Percentiles rank a stretch among this genome's conserved stretches.
phyloP scores from a whole-genome alignment of 495 filamentous ascomycete genomes.

The Xylaria scruposa region DNA sequence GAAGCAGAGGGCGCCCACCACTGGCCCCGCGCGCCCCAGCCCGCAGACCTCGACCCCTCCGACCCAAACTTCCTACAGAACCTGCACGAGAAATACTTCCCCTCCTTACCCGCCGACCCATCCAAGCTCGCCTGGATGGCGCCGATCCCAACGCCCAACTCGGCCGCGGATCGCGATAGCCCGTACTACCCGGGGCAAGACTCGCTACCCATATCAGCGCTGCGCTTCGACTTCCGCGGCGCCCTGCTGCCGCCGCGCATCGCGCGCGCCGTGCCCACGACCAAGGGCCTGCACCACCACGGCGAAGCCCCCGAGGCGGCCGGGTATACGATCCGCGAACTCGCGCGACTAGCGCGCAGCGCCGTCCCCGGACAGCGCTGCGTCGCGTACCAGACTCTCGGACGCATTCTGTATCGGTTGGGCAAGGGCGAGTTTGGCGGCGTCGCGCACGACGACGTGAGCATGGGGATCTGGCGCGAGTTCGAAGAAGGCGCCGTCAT shows the following conservation, averaged over 20 bases:
- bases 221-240: conserved; percentile 90
- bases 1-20: conserved; percentile 39
- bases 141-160: conserved; percentile 64
- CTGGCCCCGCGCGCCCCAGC: conserved; percentile 45
- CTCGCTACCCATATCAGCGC: conserved; percentile 72
- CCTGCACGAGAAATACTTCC: conserved; percentile 92
- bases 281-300: conserved; percentile 89
- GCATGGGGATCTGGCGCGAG: conserved; percentile 72
- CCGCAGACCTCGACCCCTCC: conserved; percentile 79
- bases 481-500: conserved; percentile 80
- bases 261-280: conserved; percentile 72
- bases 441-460: conserved; percentile 53
- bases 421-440: conserved; percentile 81
- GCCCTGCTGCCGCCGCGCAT: conserved; percentile 75
- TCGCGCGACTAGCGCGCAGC: conserved; percentile 81
- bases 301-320: conserved; percentile 91
- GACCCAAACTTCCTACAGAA: conserved; percentile 81
- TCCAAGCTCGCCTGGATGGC: conserved; percentile 89
- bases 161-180: conserved; percentile 65
- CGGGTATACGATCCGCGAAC: conserved; percentile 90
- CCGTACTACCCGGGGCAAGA: conserved; percentile 79
- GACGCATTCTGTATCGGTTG: conserved; percentile 81
- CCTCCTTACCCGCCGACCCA: conserved; percentile 81
- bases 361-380: conserved; percentile 86
- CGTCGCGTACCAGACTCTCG: conserved; percentile 88